Evolutionary conservation across 2,329 filamentous ascomycete species (phyloP).

Genomic region (Hypoxylon sp.): DNA sequence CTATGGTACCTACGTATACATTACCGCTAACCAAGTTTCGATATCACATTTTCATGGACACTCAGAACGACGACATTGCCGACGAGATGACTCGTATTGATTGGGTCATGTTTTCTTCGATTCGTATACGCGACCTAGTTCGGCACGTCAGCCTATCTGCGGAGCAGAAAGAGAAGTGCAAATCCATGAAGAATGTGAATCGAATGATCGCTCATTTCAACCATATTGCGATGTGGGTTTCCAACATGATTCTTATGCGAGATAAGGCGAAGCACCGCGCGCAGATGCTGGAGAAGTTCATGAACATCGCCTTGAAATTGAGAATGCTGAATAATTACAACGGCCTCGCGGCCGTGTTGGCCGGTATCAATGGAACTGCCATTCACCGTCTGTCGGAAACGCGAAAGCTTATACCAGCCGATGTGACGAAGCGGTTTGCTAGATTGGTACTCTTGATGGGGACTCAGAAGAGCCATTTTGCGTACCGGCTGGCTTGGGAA

Average conservation of each 20-base stretch:
- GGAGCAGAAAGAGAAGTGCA: constrained; percentile 78
- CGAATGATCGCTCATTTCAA: constrained; percentile 96
- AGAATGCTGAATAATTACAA: constrained; percentile 98
- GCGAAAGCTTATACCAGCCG: constrained; percentile 76
- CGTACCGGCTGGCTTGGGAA: constrained; percentile 97
- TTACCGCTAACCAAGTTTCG: constrained; percentile 83
- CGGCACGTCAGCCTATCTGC: constrained; percentile 85
- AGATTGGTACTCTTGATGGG: constrained; percentile 92
- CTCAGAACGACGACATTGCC: constrained; percentile 85
- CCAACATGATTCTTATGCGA: constrained; percentile 85
- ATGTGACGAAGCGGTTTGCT: constrained; percentile 85
- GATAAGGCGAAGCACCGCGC: constrained; percentile 97
- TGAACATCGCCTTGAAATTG: constrained; percentile 86
- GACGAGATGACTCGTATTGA: constrained; percentile 95
- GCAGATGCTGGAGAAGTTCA: constrained; percentile 93
- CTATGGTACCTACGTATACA: constrained; percentile 75
- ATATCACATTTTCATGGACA: constrained; percentile 91
- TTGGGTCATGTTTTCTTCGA: constrained; percentile 98
- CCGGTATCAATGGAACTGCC: constrained; percentile 88
- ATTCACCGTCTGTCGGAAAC: constrained; percentile 88
- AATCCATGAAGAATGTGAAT: constrained; percentile 85
- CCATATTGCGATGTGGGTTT: constrained; percentile 83
- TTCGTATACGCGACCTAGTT: constrained; percentile 91
- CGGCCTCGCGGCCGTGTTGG: constrained; percentile 90
- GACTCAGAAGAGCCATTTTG: constrained; percentile 90